Conservation (phyloP, 2,329 filamentous ascomycete genomes). For the Trichoderma koningiopsis region DNA sequence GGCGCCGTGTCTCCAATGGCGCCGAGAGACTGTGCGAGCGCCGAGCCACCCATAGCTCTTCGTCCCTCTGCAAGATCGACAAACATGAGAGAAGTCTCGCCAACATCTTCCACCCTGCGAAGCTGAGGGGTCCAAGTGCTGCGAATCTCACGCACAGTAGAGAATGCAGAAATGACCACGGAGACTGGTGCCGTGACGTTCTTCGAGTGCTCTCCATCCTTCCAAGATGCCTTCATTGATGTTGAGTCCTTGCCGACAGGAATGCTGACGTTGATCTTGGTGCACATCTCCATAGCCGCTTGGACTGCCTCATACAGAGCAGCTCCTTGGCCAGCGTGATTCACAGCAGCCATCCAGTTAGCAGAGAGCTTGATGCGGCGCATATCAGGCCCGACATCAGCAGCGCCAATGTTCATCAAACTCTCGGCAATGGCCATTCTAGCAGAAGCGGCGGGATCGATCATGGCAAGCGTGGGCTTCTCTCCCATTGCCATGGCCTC, state of each 20-base stretch:
- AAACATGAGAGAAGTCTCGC: slow-evolving; percentile 84
- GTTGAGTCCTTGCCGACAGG: slow-evolving; percentile 98
- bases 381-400: slow-evolving; percentile 68
- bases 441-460: slow-evolving; percentile 85
- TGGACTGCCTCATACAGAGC: slow-evolving; percentile 91
- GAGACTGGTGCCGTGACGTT: slow-evolving; percentile 93
- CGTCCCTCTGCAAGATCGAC: slow-evolving; percentile 84
- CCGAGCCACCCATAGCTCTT: slow-evolving; percentile 85
- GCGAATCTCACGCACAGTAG: slow-evolving; percentile 76
- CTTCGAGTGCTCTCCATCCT: slow-evolving; percentile 68
- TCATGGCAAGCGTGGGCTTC: slow-evolving; percentile 84
- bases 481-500: slow-evolving; percentile 99
- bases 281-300: slow-evolving; percentile 89
- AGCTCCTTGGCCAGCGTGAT: slow-evolving; percentile 88
- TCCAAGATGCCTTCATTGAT: slow-evolving; percentile 98
- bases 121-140: slow-evolving; percentile 95
- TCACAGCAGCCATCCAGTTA: slow-evolving; percentile 99
- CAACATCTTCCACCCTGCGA: slow-evolving; percentile 79
- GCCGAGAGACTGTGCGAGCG: slow-evolving; percentile 84
- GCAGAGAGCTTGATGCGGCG: slow-evolving; percentile 84
- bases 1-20: slow-evolving; percentile 83
- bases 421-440: slow-evolving; percentile 96
- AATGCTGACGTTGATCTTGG: slow-evolving; percentile 85
- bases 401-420: slow-evolving; percentile 88
- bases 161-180: slow-evolving; percentile 87